Conservation (phyloP, 2,329 filamentous ascomycete genomes). For the Hypoxylon sp. region DNA sequence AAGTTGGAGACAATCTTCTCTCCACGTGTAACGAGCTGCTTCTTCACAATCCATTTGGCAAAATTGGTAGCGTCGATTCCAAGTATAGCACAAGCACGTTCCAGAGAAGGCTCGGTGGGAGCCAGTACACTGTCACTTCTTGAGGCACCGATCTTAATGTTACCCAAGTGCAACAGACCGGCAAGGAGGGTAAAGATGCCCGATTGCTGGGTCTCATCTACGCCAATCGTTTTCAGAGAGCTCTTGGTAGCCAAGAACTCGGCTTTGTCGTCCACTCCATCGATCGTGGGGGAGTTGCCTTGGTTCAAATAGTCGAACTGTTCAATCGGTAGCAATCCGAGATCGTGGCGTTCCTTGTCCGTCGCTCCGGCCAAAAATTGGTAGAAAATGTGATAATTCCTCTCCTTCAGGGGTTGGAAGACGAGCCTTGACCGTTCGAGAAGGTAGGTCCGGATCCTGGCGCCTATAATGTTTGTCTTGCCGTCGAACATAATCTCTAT, state of each 20-base stretch:
- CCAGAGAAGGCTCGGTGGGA: conserved; percentile 80
- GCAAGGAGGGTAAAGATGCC: conserved; percentile 92
- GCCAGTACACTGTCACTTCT: conserved; percentile 87
- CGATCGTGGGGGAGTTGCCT: conserved; percentile 87
- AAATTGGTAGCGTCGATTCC: conserved; percentile 89
- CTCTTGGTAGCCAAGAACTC: conserved; percentile 90
- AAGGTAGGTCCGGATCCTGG: conserved; percentile 95
- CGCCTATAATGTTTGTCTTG: conserved; percentile 94
- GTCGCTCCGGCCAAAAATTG: conserved; percentile 93
- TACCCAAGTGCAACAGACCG: conserved; percentile 91
- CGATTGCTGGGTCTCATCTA: conserved; percentile 75
- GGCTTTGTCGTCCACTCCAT: conserved; percentile 93
- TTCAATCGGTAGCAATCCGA: conserved; percentile 82
- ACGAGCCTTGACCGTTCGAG: conserved; percentile 94
- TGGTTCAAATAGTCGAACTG: conserved; percentile 97
- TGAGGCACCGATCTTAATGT: conserved; percentile 93
- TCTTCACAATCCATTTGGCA: conserved; percentile 98
- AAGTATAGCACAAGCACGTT: conserved; percentile 82
- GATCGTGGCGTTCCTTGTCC: conserved; percentile 80
- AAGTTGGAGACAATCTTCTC: conserved; percentile 98
- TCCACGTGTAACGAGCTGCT: conserved; percentile 93
- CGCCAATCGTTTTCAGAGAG: conserved; percentile 88
- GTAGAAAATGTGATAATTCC: conserved; percentile 99
- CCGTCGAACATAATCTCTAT: conserved; percentile 99
- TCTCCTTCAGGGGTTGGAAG: conserved; percentile 95